Conservation (phyloP, 2,329 filamentous ascomycete genomes). For the Aureobasidium sp. region DNA sequence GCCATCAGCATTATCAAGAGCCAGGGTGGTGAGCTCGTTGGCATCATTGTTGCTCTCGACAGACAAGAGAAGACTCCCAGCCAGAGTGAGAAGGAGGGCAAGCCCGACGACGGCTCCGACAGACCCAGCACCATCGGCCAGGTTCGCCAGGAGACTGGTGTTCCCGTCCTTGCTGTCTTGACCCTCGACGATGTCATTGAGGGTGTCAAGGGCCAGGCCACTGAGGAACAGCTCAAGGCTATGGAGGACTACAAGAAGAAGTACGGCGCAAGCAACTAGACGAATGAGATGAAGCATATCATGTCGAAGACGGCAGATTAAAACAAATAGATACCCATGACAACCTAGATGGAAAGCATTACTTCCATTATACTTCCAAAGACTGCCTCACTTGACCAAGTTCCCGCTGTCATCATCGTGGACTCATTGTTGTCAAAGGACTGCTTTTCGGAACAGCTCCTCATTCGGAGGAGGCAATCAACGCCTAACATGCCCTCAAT, state of each 20-base stretch:
- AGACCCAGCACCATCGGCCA: constrained; percentile 78
- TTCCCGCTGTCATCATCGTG: not conserved
- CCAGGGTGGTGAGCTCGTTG: constrained; percentile 77
- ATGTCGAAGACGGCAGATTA: not conserved
- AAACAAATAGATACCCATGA: constrained; percentile 15
- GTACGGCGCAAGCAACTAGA: constrained; percentile 26
- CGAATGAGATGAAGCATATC: not conserved
- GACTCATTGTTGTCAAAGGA: not conserved
- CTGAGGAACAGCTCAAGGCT: constrained; percentile 42
- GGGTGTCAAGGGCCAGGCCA: constrained; percentile 38
- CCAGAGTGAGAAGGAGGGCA: constrained; percentile 33
- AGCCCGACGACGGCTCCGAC: constrained; percentile 57
- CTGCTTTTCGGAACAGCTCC: not conserved
- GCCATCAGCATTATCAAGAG: constrained; percentile 81
- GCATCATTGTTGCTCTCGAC: constrained; percentile 83
- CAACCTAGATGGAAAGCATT: constrained; percentile 1
- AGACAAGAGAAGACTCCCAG: constrained; percentile 73
- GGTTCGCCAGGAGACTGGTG: constrained; percentile 72
- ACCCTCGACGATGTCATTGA: constrained; percentile 70
- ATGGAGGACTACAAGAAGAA: constrained; percentile 64
- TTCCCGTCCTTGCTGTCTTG: constrained; percentile 77
- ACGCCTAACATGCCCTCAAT: not conserved
- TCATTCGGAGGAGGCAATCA: not conserved
- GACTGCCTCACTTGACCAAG: not conserved
- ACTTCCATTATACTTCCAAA: not conserved